Evolutionary conservation across 352 stramenopile genomes (phyloP), one percentile per base, ranked within the genome.

Genomic region (Globisporangium uncinulatum): DNA sequence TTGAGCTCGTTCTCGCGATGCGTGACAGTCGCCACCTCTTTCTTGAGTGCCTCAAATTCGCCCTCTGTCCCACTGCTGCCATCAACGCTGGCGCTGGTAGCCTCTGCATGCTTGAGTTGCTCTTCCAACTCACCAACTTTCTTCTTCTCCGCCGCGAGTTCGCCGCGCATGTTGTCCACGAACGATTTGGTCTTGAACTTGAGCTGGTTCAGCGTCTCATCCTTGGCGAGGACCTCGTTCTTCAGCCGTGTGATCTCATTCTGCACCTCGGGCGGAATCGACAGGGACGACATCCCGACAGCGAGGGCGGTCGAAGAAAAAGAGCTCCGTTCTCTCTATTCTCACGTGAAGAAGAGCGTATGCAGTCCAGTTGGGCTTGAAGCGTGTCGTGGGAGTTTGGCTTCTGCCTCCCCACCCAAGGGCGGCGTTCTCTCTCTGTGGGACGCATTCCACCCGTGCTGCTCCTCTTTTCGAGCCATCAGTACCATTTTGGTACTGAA

Each of bases 111-210:
- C 41, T 70, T 67, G 32, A 89, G 61, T 48, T 86, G 75, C 39
- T 70, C 71, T 61, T 84, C 76, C 1, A 89, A 58, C 1, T 80
- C 65, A 4, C 57, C 64, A 14, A 89, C 71, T 63, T 86, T 87
- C 62, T 87, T 83, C 62, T 87, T 87, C 59, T 89, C 74, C 3
- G 48, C 61, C 8, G 70, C 69, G 7, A 92, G 63, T 45, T 92
- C 76, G 31, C 59, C 57, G 34, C 79, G 79, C 74, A 92, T 82
- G 42, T 85, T 88, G 59, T 92, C 82, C 10, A 88, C 82, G 45
- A 92, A 92, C 29, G 78, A 78, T 64, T 92, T 92, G 55, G 82
- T 87, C 73, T 92, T 90, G 57, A 83, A 63, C 67, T 92, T 92
- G 57, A 92, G 76, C 56, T 86, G 72, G 57, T 87, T 88, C 9